Conservation (phyloP, 306 rosid genomes). For the barrel medic (Medicago truncatula) region DNA sequence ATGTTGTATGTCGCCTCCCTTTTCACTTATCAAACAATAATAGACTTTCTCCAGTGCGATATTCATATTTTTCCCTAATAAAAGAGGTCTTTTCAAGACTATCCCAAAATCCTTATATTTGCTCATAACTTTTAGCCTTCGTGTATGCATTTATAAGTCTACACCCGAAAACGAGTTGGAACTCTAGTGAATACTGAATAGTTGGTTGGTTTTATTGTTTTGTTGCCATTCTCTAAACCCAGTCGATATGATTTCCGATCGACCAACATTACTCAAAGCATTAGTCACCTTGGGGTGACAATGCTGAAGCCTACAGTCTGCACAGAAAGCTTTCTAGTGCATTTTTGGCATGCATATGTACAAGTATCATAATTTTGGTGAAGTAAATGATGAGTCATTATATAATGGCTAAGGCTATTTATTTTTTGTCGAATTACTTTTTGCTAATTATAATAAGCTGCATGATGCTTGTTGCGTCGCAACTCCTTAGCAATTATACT, state of each 20-base stretch:
- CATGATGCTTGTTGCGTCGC: conserved; percentile 38
- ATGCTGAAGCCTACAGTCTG: conserved; percentile 94
- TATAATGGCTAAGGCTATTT: conserved; percentile 45
- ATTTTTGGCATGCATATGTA: conserved; percentile 83
- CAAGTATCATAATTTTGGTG: conserved; percentile 63
- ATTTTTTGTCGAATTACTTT: conserved; percentile 30
- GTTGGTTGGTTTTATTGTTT: conserved; percentile 73
- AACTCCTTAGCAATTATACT: conserved; percentile 22
- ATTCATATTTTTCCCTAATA: no score
- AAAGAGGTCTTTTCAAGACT: no score
- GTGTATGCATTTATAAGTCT: no score
- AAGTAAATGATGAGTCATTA: conserved; percentile 52
- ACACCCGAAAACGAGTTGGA: no score
- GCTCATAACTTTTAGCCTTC: no score
- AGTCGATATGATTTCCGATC: conserved; percentile 75
- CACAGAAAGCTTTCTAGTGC: conserved; percentile 95
- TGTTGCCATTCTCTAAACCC: conserved; percentile 76
- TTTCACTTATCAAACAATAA: no score
- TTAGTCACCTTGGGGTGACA: conserved; percentile 85
- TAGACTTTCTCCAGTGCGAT: no score
- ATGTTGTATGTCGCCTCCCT: no score
- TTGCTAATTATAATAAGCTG: conserved; percentile 33
- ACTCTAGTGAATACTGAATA: no score
- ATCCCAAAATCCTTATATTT: no score
- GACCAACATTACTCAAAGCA: conserved; percentile 70